Base-by-base conservation (phyloP, 2,329 filamentous ascomycete species). In the Stachybotrys chlorohalonatus region DNA sequence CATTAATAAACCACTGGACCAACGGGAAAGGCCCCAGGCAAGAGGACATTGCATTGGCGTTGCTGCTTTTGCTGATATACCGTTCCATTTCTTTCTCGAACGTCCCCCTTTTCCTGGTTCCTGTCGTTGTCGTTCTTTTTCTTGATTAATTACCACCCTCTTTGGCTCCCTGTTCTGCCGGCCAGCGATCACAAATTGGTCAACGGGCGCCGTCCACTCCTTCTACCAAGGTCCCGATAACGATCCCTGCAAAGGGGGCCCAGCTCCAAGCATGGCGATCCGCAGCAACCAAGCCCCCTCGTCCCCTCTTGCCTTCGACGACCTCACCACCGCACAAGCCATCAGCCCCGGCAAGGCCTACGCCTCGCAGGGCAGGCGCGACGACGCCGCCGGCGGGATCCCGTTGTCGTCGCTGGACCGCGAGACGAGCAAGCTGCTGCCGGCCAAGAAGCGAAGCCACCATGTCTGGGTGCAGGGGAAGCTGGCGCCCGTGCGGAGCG, bases 391-490 rank as follows among this genome's bases (percentile, higher is more conserved):
- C 36, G 60, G 57, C 36, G 60, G 57, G 13, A 55, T 65, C 15
- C 57, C 63, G 31, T 55, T 65, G 2, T 48, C 53, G 13, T 58
- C 63, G n/a, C 55, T 64, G 6, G 64, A 70, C 51, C 62, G 62
- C 31, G 68, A 69, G 11, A 66, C 65, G 5, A 66, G 64, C 58
- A 62, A 58, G 2, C 63, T 71, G 46, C 61, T 70, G 3, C 65
- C 66, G 15, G 55, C 57, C 45, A 63, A 59, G n/a, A 65, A 59
- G 32, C 61, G 57, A 31, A 54, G 46, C 3, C 70, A 70, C 57
- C 65, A 64, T 36, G 70, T 73, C 15, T 68, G 70, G 52, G 60
- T 73, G 2, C 70, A 73, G 55, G 70, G 70, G n/a, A 62, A 61
- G 6, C 60, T 72, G 31, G 69, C 68, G 4, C 58, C 66, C 6